Evolutionary conservation across 306 rosid species (phyloP).

Genomic region (Herpetospermum pedunculosum): DNA sequence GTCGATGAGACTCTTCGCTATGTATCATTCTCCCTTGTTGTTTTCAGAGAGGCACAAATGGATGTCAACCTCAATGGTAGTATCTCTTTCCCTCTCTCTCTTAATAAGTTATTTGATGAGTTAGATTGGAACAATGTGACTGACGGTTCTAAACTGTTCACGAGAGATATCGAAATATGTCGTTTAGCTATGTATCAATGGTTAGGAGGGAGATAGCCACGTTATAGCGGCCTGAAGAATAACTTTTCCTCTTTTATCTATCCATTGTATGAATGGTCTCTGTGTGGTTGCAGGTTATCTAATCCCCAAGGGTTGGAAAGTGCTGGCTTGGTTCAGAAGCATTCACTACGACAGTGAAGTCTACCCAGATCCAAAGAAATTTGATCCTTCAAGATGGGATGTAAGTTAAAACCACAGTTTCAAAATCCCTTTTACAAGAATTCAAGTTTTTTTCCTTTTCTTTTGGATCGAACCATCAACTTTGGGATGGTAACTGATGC

Average conservation of each 20-base stretch:
- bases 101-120: neutral
- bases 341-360: constrained; percentile 23
- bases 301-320: constrained; percentile 44
- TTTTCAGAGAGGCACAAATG: constrained; percentile 28
- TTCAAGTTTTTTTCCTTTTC: too few relatives aligned
- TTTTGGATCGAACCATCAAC: too few relatives aligned
- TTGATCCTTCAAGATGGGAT: constrained; percentile 45
- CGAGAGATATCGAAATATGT: neutral
- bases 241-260: neutral
- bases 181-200: neutral
- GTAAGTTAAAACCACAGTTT: constrained; percentile 15
- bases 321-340: constrained; percentile 26
- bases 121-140: neutral
- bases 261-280: neutral
- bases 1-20: constrained; percentile 30
- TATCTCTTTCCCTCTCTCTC: neutral
- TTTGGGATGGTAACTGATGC: too few relatives aligned
- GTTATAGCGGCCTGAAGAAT: neutral
- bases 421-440: neutral
- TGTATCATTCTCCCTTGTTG: constrained; percentile 18
- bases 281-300: constrained; percentile 23
- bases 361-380: constrained; percentile 25
- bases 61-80: constrained; percentile 31
- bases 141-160: neutral
- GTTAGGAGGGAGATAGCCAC: neutral